Base-by-base conservation (phyloP, 2,329 filamentous ascomycete species). In the Aspergillus sp. region DNA sequence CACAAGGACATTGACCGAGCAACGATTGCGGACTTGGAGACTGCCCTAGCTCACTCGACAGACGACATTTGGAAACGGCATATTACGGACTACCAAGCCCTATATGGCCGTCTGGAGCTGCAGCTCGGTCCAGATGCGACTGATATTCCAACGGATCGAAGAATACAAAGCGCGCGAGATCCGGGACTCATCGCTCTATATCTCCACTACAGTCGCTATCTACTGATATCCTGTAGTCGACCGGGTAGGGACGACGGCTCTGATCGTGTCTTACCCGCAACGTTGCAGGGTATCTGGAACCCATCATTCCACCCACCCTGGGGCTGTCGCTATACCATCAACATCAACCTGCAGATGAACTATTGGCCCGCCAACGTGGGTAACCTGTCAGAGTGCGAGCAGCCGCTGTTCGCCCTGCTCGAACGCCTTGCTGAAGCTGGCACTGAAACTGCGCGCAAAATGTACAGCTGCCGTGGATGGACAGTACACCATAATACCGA, bases 311-410 rank as follows among this genome's bases (percentile, higher is more conserved):
- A 67, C 1, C 75, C 79, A 3, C 77, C 81, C 0, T 86, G 85
- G 85, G 79, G 80, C 7, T 81, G 77, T 4, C 84, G 87, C 63
- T 87, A 86, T 59, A 84, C 86, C 38, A 76, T 81, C 38, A 84
- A 87, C 62, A 86, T 88, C 66, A 87, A 87, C 58, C 61, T 87
- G 0, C 82, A 88, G 64, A 87, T 87, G 85, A 87, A 87, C 61
- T 82, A 87, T 64, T 88, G 85, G 85, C 76, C 74, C 0, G 79
- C 81, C 0, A 82, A 85, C 31, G 82, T 85, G 56, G 85, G 83
- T 0, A 76, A 83, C 0, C 77, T 83, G 56, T 80, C 38, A 0
- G 78, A 80, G 13, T 77, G 73, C 0, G 73, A 80, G 11, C 60
- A 73, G 1, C 79, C 81, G 0, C 60, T 84, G 0, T 78, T 82